Percentiles rank a stretch among this genome's conserved stretches.
Evolutionary conservation across 2,329 filamentous ascomycete species (phyloP).

Genomic region (Penicillium sp.): DNA sequence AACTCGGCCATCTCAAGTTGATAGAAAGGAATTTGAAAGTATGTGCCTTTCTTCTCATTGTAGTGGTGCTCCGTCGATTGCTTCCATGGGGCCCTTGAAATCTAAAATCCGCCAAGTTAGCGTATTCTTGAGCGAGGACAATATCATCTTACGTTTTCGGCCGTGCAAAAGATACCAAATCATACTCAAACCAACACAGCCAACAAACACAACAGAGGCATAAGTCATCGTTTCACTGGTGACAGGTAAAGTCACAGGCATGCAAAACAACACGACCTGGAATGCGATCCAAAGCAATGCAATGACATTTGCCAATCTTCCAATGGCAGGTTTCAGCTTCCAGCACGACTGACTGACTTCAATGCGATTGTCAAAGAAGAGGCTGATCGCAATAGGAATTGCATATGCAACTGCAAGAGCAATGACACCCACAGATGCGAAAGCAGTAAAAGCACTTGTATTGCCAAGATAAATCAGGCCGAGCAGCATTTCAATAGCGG

Average conservation of each 20-base stretch:
- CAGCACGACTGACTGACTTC: not conserved
- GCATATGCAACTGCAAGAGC: conserved; percentile 71
- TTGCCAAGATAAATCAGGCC: conserved; percentile 77
- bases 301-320: not conserved
- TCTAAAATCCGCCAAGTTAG: not conserved
- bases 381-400: conserved; percentile 46
- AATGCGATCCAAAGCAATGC: not conserved
- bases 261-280: not conserved
- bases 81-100: not conserved
- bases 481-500: conserved; percentile 68
- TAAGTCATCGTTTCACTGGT: not conserved
- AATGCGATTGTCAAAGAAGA: not conserved
- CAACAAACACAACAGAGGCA: not conserved
- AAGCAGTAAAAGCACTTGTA: conserved; percentile 69
- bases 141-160: not conserved
- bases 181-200: not conserved
- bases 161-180: not conserved
- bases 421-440: conserved; percentile 76
- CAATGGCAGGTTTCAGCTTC: not conserved
- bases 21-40: too few species aligned
- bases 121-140: not conserved
- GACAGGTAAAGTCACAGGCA: not conserved
- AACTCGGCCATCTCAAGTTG: too few species aligned
- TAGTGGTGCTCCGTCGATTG: not conserved
- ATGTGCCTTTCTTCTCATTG: not conserved